Conservation (phyloP, 495 filamentous ascomycete species). For the Pyrenopolyporus hunteri region DNA sequence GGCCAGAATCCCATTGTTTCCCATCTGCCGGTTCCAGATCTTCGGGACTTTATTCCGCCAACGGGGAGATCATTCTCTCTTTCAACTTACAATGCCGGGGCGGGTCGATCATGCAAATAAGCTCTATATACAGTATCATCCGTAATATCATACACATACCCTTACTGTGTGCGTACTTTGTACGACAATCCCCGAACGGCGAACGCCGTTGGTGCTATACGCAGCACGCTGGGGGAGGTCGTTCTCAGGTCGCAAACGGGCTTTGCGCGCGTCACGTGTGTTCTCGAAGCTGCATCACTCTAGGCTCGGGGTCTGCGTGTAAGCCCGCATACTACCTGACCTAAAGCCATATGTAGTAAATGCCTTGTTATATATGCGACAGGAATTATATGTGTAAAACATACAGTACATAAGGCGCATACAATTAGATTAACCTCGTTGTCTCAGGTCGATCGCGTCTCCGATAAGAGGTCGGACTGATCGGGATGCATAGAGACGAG, state of each 20-base stretch:
- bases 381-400: too few species aligned
- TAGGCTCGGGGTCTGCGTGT: conserved; percentile 29
- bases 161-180: too few species aligned
- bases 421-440: too few species aligned
- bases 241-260: conserved; percentile 15
- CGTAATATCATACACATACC: too few species aligned
- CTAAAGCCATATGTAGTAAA: background rate
- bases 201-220: conserved; percentile 14
- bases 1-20: conserved; percentile 19
- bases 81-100: background rate
- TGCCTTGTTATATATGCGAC: too few species aligned
- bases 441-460: too few species aligned
- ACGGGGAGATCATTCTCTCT: too few species aligned
- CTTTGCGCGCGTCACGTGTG: conserved; percentile 31
- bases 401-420: too few species aligned
- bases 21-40: conserved; percentile 33
- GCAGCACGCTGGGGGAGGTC: background rate
- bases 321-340: background rate
- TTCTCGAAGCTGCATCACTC: conserved; percentile 6
- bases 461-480: conserved; percentile 14
- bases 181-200: conserved; percentile 19
- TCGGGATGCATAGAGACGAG: conserved; percentile 13
- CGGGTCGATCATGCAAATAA: background rate
- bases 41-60: conserved; percentile 19
- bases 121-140: too few species aligned